A percentile compares a stretch with the other conserved stretches of the same genome.
Conservation (phyloP, 2,329 filamentous ascomycete genomes). For the Sphaerulina vaccinii region DNA sequence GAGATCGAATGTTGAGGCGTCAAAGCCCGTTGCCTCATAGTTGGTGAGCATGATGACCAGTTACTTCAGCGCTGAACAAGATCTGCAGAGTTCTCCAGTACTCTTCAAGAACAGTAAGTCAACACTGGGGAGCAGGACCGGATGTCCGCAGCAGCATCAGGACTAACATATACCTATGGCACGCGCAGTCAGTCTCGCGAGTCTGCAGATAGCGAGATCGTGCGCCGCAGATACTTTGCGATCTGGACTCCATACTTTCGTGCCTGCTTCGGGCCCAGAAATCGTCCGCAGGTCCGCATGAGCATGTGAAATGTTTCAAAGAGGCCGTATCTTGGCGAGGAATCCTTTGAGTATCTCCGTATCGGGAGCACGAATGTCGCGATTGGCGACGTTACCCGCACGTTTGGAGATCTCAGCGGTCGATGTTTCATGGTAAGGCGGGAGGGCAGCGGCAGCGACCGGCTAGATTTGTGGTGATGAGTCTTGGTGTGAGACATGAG, state of each 20-base stretch:
- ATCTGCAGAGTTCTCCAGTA: too few species aligned
- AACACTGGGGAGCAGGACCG: background rate
- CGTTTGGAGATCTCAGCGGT: too few species aligned
- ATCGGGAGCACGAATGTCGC: background rate
- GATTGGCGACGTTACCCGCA: background rate
- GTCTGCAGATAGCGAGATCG: background rate
- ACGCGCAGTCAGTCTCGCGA: background rate
- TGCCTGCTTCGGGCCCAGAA: background rate
- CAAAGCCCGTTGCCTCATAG: constrained; percentile 15
- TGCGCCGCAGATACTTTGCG: background rate
- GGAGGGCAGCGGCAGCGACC: background rate
- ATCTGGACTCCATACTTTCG: background rate
- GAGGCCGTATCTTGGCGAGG: background rate
- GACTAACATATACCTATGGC: constrained; percentile 5
- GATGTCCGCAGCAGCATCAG: constrained; percentile 9
- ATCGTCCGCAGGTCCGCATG: too few species aligned
- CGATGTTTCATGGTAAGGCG: background rate
- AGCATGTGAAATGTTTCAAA: background rate
- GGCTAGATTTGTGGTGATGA: background rate
- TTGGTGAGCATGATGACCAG: constrained; percentile 12
- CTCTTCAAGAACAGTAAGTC: background rate
- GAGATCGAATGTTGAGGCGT: constrained; percentile 10
- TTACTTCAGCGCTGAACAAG: too few species aligned
- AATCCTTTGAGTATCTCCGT: background rate
- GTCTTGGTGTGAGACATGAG: background rate